phyloP scores from a whole-genome alignment of 768 basidiomycete species.

The Agaricus sinodeliciosus region DNA sequence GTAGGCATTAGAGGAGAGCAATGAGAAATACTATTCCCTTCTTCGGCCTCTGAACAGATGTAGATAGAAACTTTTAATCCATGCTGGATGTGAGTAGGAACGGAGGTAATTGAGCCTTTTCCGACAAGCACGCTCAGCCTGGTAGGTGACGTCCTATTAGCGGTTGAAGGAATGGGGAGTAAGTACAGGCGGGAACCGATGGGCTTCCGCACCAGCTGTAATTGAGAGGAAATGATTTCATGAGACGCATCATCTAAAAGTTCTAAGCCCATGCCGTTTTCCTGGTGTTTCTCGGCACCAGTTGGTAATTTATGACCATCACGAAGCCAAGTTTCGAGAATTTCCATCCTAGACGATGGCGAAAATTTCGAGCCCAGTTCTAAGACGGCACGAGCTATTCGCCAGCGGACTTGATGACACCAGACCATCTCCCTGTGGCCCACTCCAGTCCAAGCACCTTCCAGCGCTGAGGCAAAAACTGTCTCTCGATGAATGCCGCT shows the following conservation, averaged over 20 bases:
- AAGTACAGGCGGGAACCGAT: constrained; percentile 39
- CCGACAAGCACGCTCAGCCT: constrained; percentile 55
- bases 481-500: constrained; percentile 42
- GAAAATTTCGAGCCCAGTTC: constrained; percentile 44
- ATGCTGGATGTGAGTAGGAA: constrained; percentile 42
- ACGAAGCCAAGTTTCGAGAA: constrained; percentile 64
- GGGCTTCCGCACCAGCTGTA: constrained; percentile 39
- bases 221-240: constrained; percentile 28
- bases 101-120: constrained; percentile 43
- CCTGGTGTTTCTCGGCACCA: constrained; percentile 4
- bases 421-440: constrained; percentile 97
- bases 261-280: constrained; percentile 11
- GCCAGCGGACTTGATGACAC: constrained; percentile 97
- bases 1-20: constrained; percentile 39
- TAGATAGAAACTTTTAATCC: constrained; percentile 42
- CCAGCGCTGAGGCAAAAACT: constrained; percentile 80
- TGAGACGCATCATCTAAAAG: constrained; percentile 21
- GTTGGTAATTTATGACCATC: constrained; percentile 48
- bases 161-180: constrained; percentile 33
- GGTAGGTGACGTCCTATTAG: constrained; percentile 8
- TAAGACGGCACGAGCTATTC: constrained; percentile 72
- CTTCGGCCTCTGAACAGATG: constrained; percentile 28
- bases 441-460: constrained; percentile 92
- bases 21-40: constrained; percentile 16
- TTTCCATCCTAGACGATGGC: constrained; percentile 20